Base-by-base conservation (phyloP, 148 eudicot species). In the Linanthus parryae region DNA sequence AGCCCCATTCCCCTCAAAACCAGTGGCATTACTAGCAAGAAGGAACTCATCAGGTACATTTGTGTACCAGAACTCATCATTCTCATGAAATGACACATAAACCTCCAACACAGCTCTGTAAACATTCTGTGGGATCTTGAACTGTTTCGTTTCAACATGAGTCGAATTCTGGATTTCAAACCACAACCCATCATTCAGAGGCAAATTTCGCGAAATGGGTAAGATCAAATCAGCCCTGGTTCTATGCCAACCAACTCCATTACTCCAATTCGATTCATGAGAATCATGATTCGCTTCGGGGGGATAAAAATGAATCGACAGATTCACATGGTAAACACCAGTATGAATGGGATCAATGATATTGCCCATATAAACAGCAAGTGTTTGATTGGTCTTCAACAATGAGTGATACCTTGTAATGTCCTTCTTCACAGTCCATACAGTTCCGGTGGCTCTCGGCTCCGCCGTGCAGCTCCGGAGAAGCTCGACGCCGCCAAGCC, bases 381-480 rank as follows among this genome's bases (percentile, higher is more conserved):
- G 65, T 0, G 85, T 77, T 39, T 83, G 81, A 61, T 84, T 67
- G 22, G 15, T 59, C 64, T 59, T 72, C 18, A 84, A 53, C 30
- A 91, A 59, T 0, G 88, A 79, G 18, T 62, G 57, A 41, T 91
- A 91, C 83, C 77, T 87, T 1, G 85, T 73, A 17, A 91, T 44
- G 54, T 91, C 95, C 44, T 86, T 91, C 38, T 75, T 19, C 7
- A 91, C 89, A 16, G 79, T 80, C 97, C 97, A 91, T 18, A 70
- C 46, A 19, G 81, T 79, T 0, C 97, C 97, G 47, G 66, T 67
- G 15, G 77, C 48, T 1, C 77, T 64, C 7, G 97, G 97, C 72
- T 91, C 97, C 2, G 97, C 95, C 2, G 95, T 81, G 82, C 97
- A 91, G 70, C 94, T 72, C 11, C 97, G 76, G 33, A 91, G 81